Evolutionary conservation across 192 early-diverging fungal genomes (phyloP).

Genomic region (Podila epicladia): DNA sequence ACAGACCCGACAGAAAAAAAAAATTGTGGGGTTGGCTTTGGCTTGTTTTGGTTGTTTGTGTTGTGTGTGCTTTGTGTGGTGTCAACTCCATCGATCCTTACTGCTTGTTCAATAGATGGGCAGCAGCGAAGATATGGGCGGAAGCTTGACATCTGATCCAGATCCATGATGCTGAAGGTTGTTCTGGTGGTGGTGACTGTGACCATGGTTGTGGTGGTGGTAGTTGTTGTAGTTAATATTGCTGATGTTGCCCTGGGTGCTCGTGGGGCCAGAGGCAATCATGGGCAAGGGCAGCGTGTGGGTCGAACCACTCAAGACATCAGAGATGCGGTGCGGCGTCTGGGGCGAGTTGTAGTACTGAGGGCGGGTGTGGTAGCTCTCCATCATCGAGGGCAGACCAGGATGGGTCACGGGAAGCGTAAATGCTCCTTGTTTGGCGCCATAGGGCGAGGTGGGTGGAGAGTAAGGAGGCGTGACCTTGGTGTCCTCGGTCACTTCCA

Average conservation of each 20-base stretch:
- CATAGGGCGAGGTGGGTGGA: constrained; percentile 40
- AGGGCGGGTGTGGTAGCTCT: constrained; percentile 38
- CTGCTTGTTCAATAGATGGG: constrained; percentile 11
- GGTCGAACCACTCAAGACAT: not conserved
- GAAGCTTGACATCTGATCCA: constrained; percentile 44
- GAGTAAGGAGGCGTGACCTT: constrained; percentile 48
- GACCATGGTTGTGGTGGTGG: not conserved
- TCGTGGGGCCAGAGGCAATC: constrained; percentile 8
- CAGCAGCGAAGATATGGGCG: constrained; percentile 43
- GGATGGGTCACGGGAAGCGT: constrained; percentile 11
- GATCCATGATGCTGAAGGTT: not conserved
- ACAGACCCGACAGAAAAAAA: no score
- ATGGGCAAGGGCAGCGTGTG: constrained; percentile 28
- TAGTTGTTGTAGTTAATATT: constrained; percentile 4
- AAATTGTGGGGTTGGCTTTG: constrained; percentile 6
- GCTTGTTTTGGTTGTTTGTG: not conserved
- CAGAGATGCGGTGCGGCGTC: constrained; percentile 16
- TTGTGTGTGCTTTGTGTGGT: not conserved
- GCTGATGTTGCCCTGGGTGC: constrained; percentile 2
- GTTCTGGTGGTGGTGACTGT: constrained; percentile 7
- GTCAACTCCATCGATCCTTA: not conserved
- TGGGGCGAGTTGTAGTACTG: constrained; percentile 14
- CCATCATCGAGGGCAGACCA: constrained; percentile 46
- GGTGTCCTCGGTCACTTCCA: constrained; percentile 2
- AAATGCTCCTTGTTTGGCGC: constrained; percentile 22